Base-by-base conservation (phyloP, 2,329 filamentous ascomycete species). In the Fusarium denticulatum region DNA sequence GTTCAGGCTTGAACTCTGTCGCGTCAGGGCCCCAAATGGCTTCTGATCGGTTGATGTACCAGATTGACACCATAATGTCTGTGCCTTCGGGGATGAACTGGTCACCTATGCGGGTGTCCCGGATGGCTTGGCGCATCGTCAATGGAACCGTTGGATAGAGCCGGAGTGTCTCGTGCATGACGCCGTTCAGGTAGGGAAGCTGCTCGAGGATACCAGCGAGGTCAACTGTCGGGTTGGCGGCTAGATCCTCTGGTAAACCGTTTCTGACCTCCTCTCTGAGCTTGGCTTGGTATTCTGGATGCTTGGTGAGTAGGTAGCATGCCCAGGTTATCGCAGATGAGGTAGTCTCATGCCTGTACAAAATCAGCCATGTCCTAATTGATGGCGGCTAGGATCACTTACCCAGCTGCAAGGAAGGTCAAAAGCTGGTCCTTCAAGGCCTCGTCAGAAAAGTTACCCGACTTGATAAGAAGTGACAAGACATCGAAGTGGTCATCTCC, bases 1-100 rank as follows among this genome's bases (percentile, higher is more conserved):
- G 86, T 60, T 93, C 92, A 0, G 93, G 93, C 24, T 90, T 87
- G 84, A 95, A 95, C 34, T 88, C 84, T 14, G 82, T 82, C 0
- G 92, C 91, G 64, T 93, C 89, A 0, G 85, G 77, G 0, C 93
- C 93, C 93, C 93, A 95, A 9, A 93, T 82, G 2, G 86, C 83
- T 18, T 85, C 85, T 30, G 86, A 88, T 3, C 87, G 88, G 80
- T 95, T 95, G 76, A 91, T 87, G 7, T 90, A 88, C 83, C 84
- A 86, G 26, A 84, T 83, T 1, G 87, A 82, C 15, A 95, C 81
- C 53, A 92, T 83, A 3, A 95, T 77, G 1, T 86, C 85, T 1
- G 92, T 93, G 20, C 88, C 91, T 72, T 91, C 88, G 0, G 92
- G 92, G 9, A 95, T 85, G 22, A 83, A 84, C 8, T 93, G 86